phyloP scores from a whole-genome alignment of 164 flowering plant species.

The Chimonanthus salicifolius region DNA sequence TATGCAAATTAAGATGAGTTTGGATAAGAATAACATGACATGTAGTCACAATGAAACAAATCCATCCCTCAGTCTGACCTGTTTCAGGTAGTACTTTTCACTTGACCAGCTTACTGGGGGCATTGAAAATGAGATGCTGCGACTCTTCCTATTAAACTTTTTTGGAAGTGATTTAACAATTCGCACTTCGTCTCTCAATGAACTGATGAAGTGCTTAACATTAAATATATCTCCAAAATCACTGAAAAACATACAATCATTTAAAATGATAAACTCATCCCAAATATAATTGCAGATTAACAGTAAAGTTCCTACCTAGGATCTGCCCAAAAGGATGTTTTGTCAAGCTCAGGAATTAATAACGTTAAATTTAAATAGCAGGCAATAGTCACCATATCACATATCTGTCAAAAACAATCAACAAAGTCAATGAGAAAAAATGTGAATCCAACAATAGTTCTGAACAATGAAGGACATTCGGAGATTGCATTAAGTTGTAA shows the following conservation, averaged over 20 bases:
- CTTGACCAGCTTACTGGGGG: slow-evolving; percentile 94
- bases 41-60: no score
- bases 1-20: background rate
- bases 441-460: background rate
- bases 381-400: slow-evolving; percentile 93
- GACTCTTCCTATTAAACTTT: slow-evolving; percentile 40
- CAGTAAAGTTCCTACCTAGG: slow-evolving; percentile 44
- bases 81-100: slow-evolving; percentile 69
- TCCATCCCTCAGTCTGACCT: slow-evolving; percentile 34
- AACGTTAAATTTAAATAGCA: slow-evolving; percentile 76
- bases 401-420: slow-evolving; percentile 49
- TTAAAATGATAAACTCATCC: background rate
- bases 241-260: slow-evolving; percentile 31
- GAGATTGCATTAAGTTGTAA: no score
- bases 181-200: slow-evolving; percentile 83
- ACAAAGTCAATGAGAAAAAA: background rate
- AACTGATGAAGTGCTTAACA: slow-evolving; percentile 67
- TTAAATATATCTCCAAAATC: slow-evolving; percentile 84
- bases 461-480: no score
- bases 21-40: no score
- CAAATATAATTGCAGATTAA: slow-evolving; percentile 3
- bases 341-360: slow-evolving; percentile 89
- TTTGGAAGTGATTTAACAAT: slow-evolving; percentile 66
- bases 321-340: slow-evolving; percentile 91
- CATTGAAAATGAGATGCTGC: slow-evolving; percentile 43